Evolutionary conservation across 306 rosid genomes (phyloP).

Genomic region (Cucumis hystrix): DNA sequence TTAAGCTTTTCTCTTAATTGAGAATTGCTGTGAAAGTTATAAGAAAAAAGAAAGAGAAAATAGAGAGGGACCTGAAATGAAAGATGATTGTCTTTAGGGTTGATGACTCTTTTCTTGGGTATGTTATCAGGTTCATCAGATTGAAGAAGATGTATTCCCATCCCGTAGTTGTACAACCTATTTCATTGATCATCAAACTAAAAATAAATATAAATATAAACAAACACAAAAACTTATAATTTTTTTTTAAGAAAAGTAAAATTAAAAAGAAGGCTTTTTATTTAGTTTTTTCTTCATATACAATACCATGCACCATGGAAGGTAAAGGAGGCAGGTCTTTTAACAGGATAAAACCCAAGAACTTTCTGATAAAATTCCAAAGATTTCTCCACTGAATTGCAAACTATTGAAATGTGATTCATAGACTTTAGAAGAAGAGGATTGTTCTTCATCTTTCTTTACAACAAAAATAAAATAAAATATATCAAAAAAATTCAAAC

Average conservation of each 20-base stretch:
- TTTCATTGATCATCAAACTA: background rate
- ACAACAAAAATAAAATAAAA: background rate
- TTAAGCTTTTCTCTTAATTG: too few relatives aligned
- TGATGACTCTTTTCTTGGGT: constrained; percentile 32
- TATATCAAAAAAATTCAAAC: background rate
- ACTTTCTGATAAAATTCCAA: constrained; percentile 42
- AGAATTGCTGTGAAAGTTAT: too few relatives aligned
- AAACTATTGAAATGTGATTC: constrained; percentile 64
- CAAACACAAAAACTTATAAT: background rate
- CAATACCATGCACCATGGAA: constrained; percentile 40
- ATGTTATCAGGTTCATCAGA: constrained; percentile 35
- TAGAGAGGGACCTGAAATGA: constrained; percentile 35
- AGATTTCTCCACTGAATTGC: constrained; percentile 57
- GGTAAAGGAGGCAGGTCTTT: constrained; percentile 31
- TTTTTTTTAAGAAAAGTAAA: background rate
- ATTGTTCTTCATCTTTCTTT: constrained; percentile 16
- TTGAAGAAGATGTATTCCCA: constrained; percentile 75
- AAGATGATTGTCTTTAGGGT: constrained; percentile 60
- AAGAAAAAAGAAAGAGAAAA: background rate
- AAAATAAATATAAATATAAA: background rate
- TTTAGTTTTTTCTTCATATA: background rate
- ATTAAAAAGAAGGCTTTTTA: too few relatives aligned
- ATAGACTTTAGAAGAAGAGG: constrained; percentile 59
- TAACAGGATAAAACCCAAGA: constrained; percentile 51
- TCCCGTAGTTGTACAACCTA: constrained; percentile 67